Conservation (phyloP, 441 rosid species). For the Sinapis alba region DNA sequence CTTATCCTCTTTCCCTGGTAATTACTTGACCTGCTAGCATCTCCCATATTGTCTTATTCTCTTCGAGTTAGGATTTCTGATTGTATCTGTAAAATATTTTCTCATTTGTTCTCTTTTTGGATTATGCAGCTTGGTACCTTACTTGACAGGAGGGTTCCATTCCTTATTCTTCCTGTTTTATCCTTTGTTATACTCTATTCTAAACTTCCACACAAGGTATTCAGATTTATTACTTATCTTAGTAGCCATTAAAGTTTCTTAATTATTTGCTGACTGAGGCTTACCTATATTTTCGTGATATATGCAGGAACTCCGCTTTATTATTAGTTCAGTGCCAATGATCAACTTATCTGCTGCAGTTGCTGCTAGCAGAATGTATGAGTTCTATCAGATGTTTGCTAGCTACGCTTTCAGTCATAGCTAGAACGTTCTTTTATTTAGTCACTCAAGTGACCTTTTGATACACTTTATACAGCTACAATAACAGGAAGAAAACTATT, state of each 20-base stretch:
- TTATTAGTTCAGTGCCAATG: constrained; percentile 89
- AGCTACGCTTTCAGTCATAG: constrained; percentile 29
- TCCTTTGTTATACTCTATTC: constrained; percentile 85
- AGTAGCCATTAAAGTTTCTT: constrained; percentile 30
- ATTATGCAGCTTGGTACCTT: constrained; percentile 76
- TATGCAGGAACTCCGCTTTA: constrained; percentile 93
- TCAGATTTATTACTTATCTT: constrained; percentile 15
- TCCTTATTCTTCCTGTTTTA: constrained; percentile 65
- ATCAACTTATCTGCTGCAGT: constrained; percentile 93
- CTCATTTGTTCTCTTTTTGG: not conserved
- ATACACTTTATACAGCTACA: constrained; percentile 60
- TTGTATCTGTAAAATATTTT: constrained; percentile 10
- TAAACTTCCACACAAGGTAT: constrained; percentile 97
- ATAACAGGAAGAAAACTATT: constrained; percentile 73
- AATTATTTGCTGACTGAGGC: not conserved
- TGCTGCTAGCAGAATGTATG: constrained; percentile 87
- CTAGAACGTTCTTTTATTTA: constrained; percentile 12
- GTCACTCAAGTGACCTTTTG: constrained; percentile 6
- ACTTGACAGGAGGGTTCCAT: constrained; percentile 77
- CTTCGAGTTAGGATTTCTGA: constrained; percentile 16
- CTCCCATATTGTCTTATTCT: constrained; percentile 7
- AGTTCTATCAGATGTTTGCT: constrained; percentile 22
- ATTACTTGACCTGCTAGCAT: constrained; percentile 37
- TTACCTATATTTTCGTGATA: constrained; percentile 20
- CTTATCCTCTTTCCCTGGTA: constrained; percentile 91